Base-by-base conservation (phyloP, 176 grass and related monocot species). In the Oryza coarctata region DNA sequence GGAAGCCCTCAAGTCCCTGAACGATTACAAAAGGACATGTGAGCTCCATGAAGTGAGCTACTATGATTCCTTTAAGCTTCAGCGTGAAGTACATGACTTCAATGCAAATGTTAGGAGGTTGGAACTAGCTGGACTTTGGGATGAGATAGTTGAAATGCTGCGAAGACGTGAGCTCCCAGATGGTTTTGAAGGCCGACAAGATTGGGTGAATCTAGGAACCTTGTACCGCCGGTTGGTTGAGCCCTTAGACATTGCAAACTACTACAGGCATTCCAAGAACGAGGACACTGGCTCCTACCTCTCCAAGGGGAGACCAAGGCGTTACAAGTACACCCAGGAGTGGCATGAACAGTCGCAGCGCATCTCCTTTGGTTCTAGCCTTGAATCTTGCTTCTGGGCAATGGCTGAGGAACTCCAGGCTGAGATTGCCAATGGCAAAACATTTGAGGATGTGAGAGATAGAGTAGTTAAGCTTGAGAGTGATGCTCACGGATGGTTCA, bases 231-330 rank as follows among this genome's bases (percentile, higher is more conserved):
- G 80, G 9, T 62, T 98, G 55, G 95, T 98, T 12, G 95, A 98
- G 82, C 95, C 95, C 50, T 78, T 98, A 79, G 95, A 98, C 86
- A 98, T 98, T 76, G 95, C 95, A 40, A 98, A 98, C 79, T 98
- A 98, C 76, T 98, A 98, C 36, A 85, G 92, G 79, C 95, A 98
- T 74, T 91, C 91, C 26, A 97, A 97, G 72, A 97, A 97, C 63
- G 94, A 97, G 79, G 94, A 97, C 84, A 97, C 94, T 0, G 94
- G 94, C 7, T 81, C 91, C 4, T 97, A 97, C 79, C 76, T 97
- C 49, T 88, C 79, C 17, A 94, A 97, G 77, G 94, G 94, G 10
- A 88, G 94, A 44, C 94, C 94, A 7, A 85, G 87, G 45, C 87
- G 94, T 17, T 97, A 97, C 81, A 94, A 77, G 75, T 97, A 97